Evolutionary conservation across 1,284 basidiomycete species (phyloP), one percentile per base, ranked within the genome.

Genomic region (Peniophora sp.): DNA sequence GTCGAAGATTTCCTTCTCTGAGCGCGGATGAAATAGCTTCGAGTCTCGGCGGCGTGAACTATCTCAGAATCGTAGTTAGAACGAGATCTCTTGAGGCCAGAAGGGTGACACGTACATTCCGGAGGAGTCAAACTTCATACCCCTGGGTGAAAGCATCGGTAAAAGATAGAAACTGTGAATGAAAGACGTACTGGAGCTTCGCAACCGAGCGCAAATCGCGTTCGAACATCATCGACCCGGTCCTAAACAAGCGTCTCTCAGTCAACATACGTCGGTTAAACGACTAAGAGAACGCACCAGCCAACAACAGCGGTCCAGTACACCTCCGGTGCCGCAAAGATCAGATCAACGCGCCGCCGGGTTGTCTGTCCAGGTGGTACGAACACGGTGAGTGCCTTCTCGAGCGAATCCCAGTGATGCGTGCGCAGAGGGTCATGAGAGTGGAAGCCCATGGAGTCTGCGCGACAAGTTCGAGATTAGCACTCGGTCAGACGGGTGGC

Each of bases 241-340:
- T 85, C 88, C 87, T 88, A 51, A 24, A 52, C n/a, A 27, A 48
- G 14, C 41, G 23, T 51, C n/a, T n/a, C 8, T 41, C 15, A 32
- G 27, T 12, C 12, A 12, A 6, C 27, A 12, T 32, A 5, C 27
- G 12, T 22, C 32, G 50, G 9, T 15, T 41, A 43, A 10, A 18
- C 50, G 23, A 32, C 18, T 22, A 8, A 42, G 22, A n/a, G 17
- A 18, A 63, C 73, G 56, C 51, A 85, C 87, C 88, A 91, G 36
- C 90, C 89, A 20, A 88, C 71, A 1, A 92, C 76, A 0, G 87
- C 86, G 0, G 83, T 84, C 81, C 87, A 90, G 58, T 88, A 91
- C 0, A 80, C 71, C 51, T 78, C 74, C 10, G 81, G 81, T 1
- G 74, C 68, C 1, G 81, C 79, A 60, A 88, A 86, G 52, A 91